Conservation (phyloP, 1,284 basidiomycete species). For the Pseudozyma thailandica region DNA sequence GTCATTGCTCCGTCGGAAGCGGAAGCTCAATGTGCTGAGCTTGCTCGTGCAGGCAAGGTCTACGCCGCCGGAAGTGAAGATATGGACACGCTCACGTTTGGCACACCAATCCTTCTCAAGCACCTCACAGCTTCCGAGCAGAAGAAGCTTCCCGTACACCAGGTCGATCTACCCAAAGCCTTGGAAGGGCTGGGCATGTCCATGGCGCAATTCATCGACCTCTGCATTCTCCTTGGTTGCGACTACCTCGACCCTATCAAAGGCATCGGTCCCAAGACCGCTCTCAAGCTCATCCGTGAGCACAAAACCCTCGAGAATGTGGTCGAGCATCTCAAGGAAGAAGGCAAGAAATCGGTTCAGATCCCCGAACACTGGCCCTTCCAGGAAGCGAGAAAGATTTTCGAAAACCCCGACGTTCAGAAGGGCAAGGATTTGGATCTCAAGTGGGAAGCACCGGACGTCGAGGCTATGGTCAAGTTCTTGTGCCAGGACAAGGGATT, state of each 20-base stretch:
- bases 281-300: slow-evolving; percentile 90
- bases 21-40: slow-evolving; percentile 97
- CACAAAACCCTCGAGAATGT: slow-evolving; percentile 82
- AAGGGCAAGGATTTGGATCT: slow-evolving; percentile 90
- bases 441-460: slow-evolving; percentile 92
- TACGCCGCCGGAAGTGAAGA: slow-evolving; percentile 98
- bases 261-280: slow-evolving; percentile 94
- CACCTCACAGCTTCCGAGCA: slow-evolving; percentile 99
- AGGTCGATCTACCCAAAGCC: slow-evolving; percentile 84
- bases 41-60: slow-evolving; percentile 93
- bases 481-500: slow-evolving; percentile 95
- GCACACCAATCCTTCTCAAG: slow-evolving; percentile 87
- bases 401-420: slow-evolving; percentile 86
- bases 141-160: slow-evolving; percentile 96
- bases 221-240: slow-evolving; percentile 96
- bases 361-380: slow-evolving; percentile 95
- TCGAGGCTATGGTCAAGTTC: slow-evolving; percentile 93
- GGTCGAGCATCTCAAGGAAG: slow-evolving; percentile 77
- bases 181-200: slow-evolving; percentile 89
- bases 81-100: slow-evolving; percentile 99
- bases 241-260: slow-evolving; percentile 98
- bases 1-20: slow-evolving; percentile 90
- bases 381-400: slow-evolving; percentile 91
- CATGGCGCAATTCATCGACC: slow-evolving; percentile 94
- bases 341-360: slow-evolving; percentile 69